Evolutionary conservation across 2,329 filamentous ascomycete genomes (phyloP).

Genomic region (Claviceps monticola): DNA sequence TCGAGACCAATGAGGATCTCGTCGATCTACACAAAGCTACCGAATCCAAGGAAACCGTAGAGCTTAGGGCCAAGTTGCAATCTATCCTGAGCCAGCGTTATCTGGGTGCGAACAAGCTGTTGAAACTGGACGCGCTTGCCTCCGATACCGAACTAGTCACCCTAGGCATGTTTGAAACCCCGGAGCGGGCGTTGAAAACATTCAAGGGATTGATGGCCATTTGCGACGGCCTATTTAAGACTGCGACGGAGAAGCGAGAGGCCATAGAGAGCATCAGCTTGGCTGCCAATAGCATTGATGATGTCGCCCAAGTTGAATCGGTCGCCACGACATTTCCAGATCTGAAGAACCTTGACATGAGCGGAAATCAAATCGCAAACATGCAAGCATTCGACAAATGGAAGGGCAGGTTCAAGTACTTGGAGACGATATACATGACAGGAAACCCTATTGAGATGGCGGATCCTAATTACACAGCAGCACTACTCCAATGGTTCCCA

Average conservation of each 20-base stretch:
- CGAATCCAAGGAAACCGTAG: constrained; percentile 38
- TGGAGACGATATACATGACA: constrained; percentile 69
- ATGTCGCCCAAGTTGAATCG: constrained; percentile 57
- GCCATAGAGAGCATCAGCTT: constrained; percentile 73
- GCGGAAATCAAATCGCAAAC: constrained; percentile 62
- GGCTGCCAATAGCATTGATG: constrained; percentile 63
- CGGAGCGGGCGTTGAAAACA: constrained; percentile 65
- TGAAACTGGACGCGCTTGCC: constrained; percentile 69
- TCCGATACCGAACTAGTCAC: constrained; percentile 56
- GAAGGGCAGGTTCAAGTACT: constrained; percentile 62
- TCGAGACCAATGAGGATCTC: constrained; percentile 30
- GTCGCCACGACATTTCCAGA: constrained; percentile 72
- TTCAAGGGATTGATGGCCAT: constrained; percentile 87
- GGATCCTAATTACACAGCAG: constrained; percentile 47
- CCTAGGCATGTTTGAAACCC: constrained; percentile 62
- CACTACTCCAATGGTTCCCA: constrained; percentile 71
- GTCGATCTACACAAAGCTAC: constrained; percentile 23
- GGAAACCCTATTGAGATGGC: constrained; percentile 59
- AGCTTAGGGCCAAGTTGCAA: constrained; percentile 56
- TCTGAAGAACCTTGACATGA: constrained; percentile 78
- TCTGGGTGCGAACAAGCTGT: constrained; percentile 53
- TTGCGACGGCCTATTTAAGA: constrained; percentile 65
- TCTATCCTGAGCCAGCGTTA: constrained; percentile 64
- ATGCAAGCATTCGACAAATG: constrained; percentile 57
- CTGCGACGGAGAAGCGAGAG: constrained; percentile 55